These are phyloP conservation scores for Blastobotrys ciferrii DNA, from an alignment of 1,139 yeast genomes.

Conservation along the genomic window DNA sequence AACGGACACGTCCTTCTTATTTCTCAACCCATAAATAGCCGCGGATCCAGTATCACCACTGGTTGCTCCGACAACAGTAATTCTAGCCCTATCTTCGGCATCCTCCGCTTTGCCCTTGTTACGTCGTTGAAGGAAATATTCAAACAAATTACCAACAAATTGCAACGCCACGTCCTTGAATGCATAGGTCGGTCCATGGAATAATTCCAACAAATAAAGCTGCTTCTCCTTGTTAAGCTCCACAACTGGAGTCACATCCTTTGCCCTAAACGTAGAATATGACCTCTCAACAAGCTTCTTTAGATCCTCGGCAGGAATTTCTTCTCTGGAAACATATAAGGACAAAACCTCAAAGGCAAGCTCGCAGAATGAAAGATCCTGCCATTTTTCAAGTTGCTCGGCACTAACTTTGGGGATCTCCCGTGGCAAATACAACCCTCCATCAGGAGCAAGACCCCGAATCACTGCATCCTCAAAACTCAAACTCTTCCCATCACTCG, in stretches of 20 bases:
- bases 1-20: conserved; percentile 93
- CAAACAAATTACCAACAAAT: conserved; percentile 94
- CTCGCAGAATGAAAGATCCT: conserved; percentile 71
- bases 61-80: conserved; percentile 98
- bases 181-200: conserved; percentile 99
- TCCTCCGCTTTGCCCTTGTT: conserved; percentile 59
- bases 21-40: conserved; percentile 95
- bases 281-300: conserved; percentile 61
- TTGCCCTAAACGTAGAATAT: conserved; percentile 85
- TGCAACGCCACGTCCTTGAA: conserved; percentile 98
- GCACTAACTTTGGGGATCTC: conserved; percentile 67
- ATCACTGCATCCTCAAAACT: conserved; percentile 91
- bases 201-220: conserved; percentile 79
- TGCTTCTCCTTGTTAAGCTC: conserved; percentile 55
- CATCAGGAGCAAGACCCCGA: conserved; percentile 93
- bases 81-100: conserved; percentile 62
- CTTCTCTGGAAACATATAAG: conserved; percentile 64
- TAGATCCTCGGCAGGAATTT: conserved; percentile 71
- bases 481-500: conserved; percentile 52
- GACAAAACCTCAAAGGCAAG: conserved; percentile 85
- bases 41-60: conserved; percentile 99
- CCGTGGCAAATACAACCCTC: conserved; percentile 90
- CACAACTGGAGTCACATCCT: conserved; percentile 80
- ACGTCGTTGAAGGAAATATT: conserved; percentile 77
- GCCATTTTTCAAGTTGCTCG: conserved; percentile 66